Evolutionary conservation across 1,139 yeast species (phyloP).

Genomic region (Sugiyamaella sp.): DNA sequence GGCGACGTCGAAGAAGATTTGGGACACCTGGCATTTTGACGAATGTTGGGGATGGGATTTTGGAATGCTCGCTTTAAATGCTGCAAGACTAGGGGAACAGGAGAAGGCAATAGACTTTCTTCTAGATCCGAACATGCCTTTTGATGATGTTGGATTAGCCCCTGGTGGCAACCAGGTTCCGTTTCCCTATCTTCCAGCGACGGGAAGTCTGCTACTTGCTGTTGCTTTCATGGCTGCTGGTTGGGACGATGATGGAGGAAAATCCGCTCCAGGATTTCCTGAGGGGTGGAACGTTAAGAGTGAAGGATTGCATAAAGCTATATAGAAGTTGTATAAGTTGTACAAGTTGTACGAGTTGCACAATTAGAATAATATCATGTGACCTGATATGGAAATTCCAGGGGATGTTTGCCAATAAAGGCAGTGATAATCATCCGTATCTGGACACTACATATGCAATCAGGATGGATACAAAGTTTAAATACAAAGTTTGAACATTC

Average conservation of each 20-base stretch:
- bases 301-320: constrained; percentile 20
- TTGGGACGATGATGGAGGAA: constrained; percentile 19
- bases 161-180: constrained; percentile 23
- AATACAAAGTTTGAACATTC: no score
- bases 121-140: constrained; percentile 20
- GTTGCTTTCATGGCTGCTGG: constrained; percentile 24
- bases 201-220: constrained; percentile 22
- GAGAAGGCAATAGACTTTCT: constrained; percentile 21
- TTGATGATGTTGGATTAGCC: constrained; percentile 23
- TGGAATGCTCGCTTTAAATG: constrained; percentile 24
- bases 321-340: not conserved
- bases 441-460: no score
- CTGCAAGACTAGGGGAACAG: constrained; percentile 22
- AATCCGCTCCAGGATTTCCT: constrained; percentile 21
- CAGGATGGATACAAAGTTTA: no score
- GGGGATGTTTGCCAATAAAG: not conserved
- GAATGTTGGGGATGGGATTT: constrained; percentile 26
- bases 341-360: not conserved
- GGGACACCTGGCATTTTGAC: constrained; percentile 25
- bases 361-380: no score
- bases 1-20: constrained; percentile 20
- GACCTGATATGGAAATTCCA: not conserved
- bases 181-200: constrained; percentile 22
- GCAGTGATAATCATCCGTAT: no score
- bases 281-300: constrained; percentile 17